Percentiles rank a stretch among this genome's conserved stretches.
These are phyloP conservation scores for Taphrina flavorubra DNA, from an alignment of 1,139 yeast species.

Conservation along the genomic window DNA sequence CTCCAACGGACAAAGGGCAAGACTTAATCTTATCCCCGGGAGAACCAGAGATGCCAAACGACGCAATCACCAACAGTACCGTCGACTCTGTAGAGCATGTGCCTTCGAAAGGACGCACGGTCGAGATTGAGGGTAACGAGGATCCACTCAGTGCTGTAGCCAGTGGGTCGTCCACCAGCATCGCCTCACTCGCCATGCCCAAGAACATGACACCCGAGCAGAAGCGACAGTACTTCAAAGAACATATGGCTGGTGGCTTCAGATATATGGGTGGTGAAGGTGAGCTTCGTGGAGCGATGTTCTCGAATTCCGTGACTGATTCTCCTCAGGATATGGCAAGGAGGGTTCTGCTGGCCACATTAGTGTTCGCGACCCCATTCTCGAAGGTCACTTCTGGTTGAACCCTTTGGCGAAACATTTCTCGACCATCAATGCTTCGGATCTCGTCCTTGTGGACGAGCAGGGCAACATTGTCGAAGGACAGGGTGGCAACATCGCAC, in stretches of 20 bases:
- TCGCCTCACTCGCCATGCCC: constrained; percentile 30
- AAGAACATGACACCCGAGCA: constrained; percentile 47
- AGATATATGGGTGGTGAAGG: constrained; percentile 63
- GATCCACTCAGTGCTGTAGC: constrained; percentile 14
- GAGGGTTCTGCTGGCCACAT: constrained; percentile 85
- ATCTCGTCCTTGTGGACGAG: constrained; percentile 77
- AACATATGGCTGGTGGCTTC: constrained; percentile 84
- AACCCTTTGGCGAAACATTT: constrained; percentile 78
- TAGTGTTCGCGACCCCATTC: constrained; percentile 76
- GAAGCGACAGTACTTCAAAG: constrained; percentile 66
- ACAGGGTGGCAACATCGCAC: constrained; percentile 63
- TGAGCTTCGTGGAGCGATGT: neutral
- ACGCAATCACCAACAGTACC: neutral
- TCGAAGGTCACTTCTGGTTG: constrained; percentile 75
- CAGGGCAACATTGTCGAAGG: constrained; percentile 57
- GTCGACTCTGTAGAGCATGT: constrained; percentile 10
- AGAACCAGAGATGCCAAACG: constrained; percentile 10
- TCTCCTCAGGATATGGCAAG: constrained; percentile 31
- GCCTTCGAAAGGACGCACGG: constrained; percentile 12
- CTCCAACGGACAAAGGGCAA: neutral
- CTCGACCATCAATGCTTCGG: constrained; percentile 69
- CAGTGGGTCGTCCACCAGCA: constrained; percentile 23
- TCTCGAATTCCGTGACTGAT: neutral
- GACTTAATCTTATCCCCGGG: neutral
- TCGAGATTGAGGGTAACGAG: constrained; percentile 3